Percentiles rank a stretch among this genome's conserved stretches.
These are phyloP conservation scores for Asterella californica DNA, from an alignment of 225 moss, liverwort and hornwort species.

Conservation along the genomic window DNA sequence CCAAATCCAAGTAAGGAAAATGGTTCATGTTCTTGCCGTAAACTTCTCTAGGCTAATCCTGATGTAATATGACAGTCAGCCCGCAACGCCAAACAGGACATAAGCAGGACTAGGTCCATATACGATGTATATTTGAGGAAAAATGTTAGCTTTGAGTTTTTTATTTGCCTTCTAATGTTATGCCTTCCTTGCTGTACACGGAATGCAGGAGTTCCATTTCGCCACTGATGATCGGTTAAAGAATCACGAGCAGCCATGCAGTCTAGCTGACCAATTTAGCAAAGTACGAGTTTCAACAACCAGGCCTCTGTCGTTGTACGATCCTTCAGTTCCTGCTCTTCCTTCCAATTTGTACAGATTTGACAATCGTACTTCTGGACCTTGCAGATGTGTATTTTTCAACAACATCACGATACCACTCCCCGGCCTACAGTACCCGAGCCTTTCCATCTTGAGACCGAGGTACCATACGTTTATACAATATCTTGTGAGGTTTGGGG, in stretches of 20 bases:
- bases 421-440: constrained; percentile 44
- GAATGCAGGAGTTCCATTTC: constrained; percentile 80
- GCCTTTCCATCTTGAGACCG: constrained; percentile 87
- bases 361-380: neutral
- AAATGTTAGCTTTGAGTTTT: neutral
- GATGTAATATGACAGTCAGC: too few relatives aligned
- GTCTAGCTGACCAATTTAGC: constrained; percentile 57
- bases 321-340: neutral
- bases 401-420: constrained; percentile 24
- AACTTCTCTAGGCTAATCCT: neutral
- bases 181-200: neutral
- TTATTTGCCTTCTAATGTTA: neutral
- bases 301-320: neutral
- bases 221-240: constrained; percentile 83
- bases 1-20: constrained; percentile 49
- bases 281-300: constrained; percentile 47
- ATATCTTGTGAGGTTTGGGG: neutral
- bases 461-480: constrained; percentile 50
- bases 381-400: constrained; percentile 57
- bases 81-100: too few relatives aligned
- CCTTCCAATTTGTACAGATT: neutral
- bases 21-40: neutral
- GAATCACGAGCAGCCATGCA: constrained; percentile 45
- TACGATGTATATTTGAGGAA: neutral
- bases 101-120: neutral